These are phyloP conservation scores for Syzygium aromaticum DNA, from an alignment of 345 rosid species.

Conservation along the genomic window DNA sequence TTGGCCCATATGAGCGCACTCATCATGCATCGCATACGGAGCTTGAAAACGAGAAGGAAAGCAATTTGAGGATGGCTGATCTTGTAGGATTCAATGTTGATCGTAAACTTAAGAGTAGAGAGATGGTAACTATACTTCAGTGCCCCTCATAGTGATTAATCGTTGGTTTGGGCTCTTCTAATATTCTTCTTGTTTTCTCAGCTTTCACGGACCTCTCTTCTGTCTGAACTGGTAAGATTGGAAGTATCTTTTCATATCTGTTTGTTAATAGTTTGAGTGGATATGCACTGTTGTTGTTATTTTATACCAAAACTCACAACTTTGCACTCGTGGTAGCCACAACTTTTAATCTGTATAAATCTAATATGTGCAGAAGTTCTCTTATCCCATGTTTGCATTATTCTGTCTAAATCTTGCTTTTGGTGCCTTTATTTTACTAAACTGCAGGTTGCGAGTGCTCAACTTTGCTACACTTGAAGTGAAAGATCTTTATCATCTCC, in stretches of 20 bases:
- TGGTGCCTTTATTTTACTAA: background rate
- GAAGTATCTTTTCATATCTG: background rate
- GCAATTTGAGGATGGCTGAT: conserved; percentile 87
- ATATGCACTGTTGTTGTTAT: background rate
- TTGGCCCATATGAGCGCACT: conserved; percentile 61
- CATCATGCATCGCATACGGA: conserved; percentile 71
- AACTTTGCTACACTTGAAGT: conserved; percentile 94
- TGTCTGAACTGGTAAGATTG: conserved; percentile 74
- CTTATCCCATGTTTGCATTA: background rate
- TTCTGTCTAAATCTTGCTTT: background rate
- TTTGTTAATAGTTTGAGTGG: background rate
- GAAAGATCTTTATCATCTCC: conserved; percentile 81
- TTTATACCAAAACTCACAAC: background rate
- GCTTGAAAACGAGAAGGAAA: conserved; percentile 88
- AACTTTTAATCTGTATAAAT: background rate
- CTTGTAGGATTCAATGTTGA: conserved; percentile 93
- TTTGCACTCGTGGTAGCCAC: background rate
- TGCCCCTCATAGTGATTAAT: background rate
- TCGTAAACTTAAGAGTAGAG: conserved; percentile 75
- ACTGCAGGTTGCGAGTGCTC: conserved; percentile 63
- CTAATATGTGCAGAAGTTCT: background rate
- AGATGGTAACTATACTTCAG: conserved; percentile 41
- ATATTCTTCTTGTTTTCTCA: conserved; percentile 20
- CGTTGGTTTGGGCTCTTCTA: background rate
- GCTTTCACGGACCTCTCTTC: conserved; percentile 84